Evolutionary conservation across 306 rosid genomes (phyloP).

Genomic region (Purshia tridentata): DNA sequence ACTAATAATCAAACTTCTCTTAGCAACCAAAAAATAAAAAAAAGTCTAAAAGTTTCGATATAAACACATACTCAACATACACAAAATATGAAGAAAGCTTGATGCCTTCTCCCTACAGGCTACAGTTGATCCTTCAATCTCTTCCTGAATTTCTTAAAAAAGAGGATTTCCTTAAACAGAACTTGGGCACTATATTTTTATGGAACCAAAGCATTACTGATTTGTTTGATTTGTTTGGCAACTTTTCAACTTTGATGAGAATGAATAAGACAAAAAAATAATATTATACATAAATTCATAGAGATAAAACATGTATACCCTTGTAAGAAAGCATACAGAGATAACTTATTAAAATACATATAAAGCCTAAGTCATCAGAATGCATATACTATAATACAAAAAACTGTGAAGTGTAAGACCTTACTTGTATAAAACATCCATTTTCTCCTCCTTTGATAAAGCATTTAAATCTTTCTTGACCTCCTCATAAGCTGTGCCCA

Average conservation of each 20-base stretch:
- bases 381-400: not conserved
- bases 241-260: not conserved
- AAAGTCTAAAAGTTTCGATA: not conserved
- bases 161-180: too few species aligned
- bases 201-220: not conserved
- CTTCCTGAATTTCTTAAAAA: too few species aligned
- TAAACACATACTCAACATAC: not conserved
- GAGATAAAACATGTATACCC: not conserved
- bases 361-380: not conserved
- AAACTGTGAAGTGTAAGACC: not conserved
- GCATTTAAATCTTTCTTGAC: slow-evolving; percentile 70
- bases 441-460: slow-evolving; percentile 72
- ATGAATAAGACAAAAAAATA: not conserved
- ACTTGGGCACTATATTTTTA: too few species aligned
- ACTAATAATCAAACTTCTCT: not conserved
- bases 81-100: not conserved
- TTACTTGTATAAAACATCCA: slow-evolving; percentile 61
- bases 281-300: not conserved
- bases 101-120: not conserved
- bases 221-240: not conserved
- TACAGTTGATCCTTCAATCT: too few species aligned
- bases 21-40: not conserved
- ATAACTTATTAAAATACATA: not conserved
- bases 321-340: too few species aligned
- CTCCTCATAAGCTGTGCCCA: slow-evolving; percentile 36